Conservation (phyloP, 202 grass and related monocot genomes). For the Elaeis oleifera region DNA sequence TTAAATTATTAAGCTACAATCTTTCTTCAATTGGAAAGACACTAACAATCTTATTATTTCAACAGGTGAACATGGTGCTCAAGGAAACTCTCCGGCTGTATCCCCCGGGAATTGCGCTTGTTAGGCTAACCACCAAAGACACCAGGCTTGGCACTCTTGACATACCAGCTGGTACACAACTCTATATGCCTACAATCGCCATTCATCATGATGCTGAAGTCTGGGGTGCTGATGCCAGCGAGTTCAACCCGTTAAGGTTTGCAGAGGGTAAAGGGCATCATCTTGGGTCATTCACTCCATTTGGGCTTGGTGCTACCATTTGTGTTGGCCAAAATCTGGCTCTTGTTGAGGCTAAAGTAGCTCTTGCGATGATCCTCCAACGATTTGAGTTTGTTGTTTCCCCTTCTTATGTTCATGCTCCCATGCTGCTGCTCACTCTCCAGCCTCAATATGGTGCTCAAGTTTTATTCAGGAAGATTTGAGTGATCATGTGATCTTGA, state of each 20-base stretch:
- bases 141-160: slow-evolving; percentile 46
- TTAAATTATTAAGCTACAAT: too few species aligned
- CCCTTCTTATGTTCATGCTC: slow-evolving; percentile 67
- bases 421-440: slow-evolving; percentile 42
- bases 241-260: slow-evolving; percentile 71
- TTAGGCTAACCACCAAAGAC: slow-evolving; percentile 30
- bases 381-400: slow-evolving; percentile 49
- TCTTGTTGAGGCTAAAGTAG: slow-evolving; percentile 55
- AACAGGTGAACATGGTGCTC: slow-evolving; percentile 61
- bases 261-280: slow-evolving; percentile 60
- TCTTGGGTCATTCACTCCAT: slow-evolving; percentile 58
- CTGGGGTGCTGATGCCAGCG: slow-evolving; percentile 43
- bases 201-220: slow-evolving; percentile 55
- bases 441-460: slow-evolving; percentile 77
- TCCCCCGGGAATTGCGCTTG: slow-evolving; percentile 41
- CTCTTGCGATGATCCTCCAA: slow-evolving; percentile 52
- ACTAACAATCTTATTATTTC: too few species aligned
- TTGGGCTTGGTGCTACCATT: slow-evolving; percentile 53
- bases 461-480: slow-evolving; percentile 49
- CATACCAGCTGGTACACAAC: slow-evolving; percentile 37
- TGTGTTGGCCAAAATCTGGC: slow-evolving; percentile 77
- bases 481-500: slow-evolving; percentile 2
- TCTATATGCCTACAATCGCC: slow-evolving; percentile 39
- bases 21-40: too few species aligned
- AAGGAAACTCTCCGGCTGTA: slow-evolving; percentile 90